Base-by-base conservation (phyloP, 345 rosid genomes). In the Eucalyptus albens region DNA sequence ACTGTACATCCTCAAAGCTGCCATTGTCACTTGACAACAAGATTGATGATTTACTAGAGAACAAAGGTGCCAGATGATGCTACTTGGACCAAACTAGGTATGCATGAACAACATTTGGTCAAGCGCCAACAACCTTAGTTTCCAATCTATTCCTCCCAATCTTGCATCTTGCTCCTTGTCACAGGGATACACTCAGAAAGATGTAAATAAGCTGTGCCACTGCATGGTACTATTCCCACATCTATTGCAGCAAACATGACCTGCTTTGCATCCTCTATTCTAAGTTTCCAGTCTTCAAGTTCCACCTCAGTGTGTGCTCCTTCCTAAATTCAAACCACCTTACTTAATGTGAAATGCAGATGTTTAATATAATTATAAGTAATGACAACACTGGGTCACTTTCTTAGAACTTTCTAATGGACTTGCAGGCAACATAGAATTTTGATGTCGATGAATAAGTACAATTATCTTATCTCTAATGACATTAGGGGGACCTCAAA, bases 141-240 rank as follows among this genome's bases (percentile, higher is more conserved):
- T 59, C n/a, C 97, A 86, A 96, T 94, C 90, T 91, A 93, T 90
- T 96, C 96, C 89, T 93, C 92, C 80, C 77, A 91, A 91, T 96
- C 98, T 81, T 91, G 91, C 95, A 97, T 90, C 42, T 91, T 90
- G 87, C 92, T 88, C 91, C 90, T 94, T 88, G 95, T 94, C 49
- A 86, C 10, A 24, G 94, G 94, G 51, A 91, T 91, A 82, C 91
- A 93, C 88, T 94, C 92, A 51, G 92, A 92, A 44, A 97, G 95
- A 94, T 95, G 99, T 53, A 93, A 90, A 89, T 95, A 96, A 31
- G 96, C 88, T 16, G 98, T 96, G 91, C 99, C 98, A 89, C 98
- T 95, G 72, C 99, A 99, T 49, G 99, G 97, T 60, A 95, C 96
- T 89, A 96, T 92, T 77, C 99, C 99, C 93, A 96, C 96, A 49